These are phyloP conservation scores for Calonectria pteridis DNA, from an alignment of 2,329 filamentous ascomycete genomes.

Conservation along the genomic window DNA sequence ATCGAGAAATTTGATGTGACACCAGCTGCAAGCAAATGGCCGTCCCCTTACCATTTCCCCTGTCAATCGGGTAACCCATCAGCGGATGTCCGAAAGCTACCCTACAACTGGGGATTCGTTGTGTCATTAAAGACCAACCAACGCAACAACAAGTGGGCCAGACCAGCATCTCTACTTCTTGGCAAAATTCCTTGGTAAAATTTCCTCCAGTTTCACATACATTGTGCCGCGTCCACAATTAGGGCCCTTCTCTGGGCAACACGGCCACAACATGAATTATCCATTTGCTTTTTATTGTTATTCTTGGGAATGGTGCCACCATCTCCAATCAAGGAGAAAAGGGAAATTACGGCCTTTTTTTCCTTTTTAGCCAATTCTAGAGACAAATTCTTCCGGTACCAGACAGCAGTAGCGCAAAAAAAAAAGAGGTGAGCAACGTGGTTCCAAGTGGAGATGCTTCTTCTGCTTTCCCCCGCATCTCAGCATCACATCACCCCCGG, in stretches of 20 bases:
- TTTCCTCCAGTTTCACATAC: constrained; percentile 1
- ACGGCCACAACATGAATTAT: not conserved
- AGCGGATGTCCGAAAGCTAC: not conserved
- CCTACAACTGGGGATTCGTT: not conserved
- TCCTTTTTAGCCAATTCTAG: not conserved
- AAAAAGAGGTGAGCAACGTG: not conserved
- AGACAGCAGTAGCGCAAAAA: not conserved
- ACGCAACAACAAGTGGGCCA: not conserved
- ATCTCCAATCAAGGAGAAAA: no score
- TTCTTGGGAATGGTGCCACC: not conserved
- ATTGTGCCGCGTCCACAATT: not conserved
- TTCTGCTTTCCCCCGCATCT: not conserved
- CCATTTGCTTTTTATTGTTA: not conserved
- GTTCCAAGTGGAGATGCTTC: not conserved
- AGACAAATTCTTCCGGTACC: not conserved
- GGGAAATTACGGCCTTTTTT: not conserved
- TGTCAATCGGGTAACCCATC: not conserved
- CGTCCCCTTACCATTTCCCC: not conserved
- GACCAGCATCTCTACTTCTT: not conserved
- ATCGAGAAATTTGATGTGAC: not conserved
- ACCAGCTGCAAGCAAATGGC: not conserved
- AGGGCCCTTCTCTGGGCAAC: not conserved
- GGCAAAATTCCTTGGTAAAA: not conserved
- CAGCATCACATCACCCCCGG: not conserved
- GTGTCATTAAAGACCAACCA: not conserved